Evolutionary conservation across 164 flowering plant species (phyloP), one percentile per base, ranked within the genome.

Genomic region (Platanus orientalis): DNA sequence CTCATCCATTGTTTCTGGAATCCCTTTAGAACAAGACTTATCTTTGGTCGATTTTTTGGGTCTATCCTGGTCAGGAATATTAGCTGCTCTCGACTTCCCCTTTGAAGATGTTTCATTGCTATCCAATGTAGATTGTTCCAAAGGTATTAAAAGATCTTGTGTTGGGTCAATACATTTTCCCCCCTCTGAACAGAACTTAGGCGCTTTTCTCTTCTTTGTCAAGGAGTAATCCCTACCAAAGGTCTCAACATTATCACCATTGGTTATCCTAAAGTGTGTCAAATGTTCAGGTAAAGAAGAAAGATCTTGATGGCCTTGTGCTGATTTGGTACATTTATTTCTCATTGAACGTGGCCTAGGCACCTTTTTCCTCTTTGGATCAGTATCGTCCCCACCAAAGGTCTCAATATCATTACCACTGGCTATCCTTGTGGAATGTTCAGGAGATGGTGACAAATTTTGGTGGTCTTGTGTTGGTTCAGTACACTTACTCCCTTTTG

Each of bases 1-100:
- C 4, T 25, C 74, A 30, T 54, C 71, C 42, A 7, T 23, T 55
- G 30, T 24, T 36, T 49, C 73, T 17, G 36, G 20, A 60, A 39
- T 30, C 63, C 65, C 64, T n/a, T 59, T 17, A 4, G 57, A 36
- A 54, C 39, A 3, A 30, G 24, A 20, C 25, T 60, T 40, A 47
- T 57, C 14, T 58, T 47, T 44, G 7, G 45, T 23, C 25, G 60
- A 28, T 50, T 21, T 54, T 14, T 63, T 65, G 23, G 52, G 40
- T 13, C 25, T 47, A 44, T 17, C 53, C 30, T 56, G 40, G 0
- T 30, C 60, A 67, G 29, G 14, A 39, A 20, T 19, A 63, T 28
- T 58, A 6, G 34, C 30, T 23, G 30, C 24, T 21, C 47, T 26
- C 23, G 16, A 21, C 45, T 56, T 48, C 50, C 42, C 51, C 32